These are phyloP conservation scores for Hexamita inflata DNA, from an alignment of 208 protist species.

Conservation along the genomic window DNA sequence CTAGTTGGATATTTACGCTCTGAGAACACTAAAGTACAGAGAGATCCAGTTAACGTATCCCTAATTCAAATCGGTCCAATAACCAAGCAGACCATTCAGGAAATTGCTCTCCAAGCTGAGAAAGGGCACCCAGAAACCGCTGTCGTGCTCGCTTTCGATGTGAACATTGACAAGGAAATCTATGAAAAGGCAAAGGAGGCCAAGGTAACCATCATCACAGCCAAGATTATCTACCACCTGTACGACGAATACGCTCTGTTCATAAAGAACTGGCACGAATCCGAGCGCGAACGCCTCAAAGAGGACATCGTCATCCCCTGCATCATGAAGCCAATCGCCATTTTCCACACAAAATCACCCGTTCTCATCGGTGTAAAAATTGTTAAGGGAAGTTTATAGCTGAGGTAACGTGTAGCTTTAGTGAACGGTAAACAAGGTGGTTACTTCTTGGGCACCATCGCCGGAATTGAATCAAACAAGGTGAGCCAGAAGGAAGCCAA, in stretches of 20 bases:
- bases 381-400: conserved; percentile 71
- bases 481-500: conserved; percentile 32
- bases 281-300: conserved; percentile 50
- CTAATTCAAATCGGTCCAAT: conserved; percentile 89
- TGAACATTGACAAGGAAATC: conserved; percentile 72
- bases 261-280: conserved; percentile 57
- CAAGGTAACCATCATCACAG: conserved; percentile 81
- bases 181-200: conserved; percentile 72
- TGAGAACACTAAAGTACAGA: conserved; percentile 55
- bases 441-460: conserved; percentile 31
- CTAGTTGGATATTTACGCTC: conserved; percentile 59
- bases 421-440: too few species aligned
- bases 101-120: conserved; percentile 69
- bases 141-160: conserved; percentile 93
- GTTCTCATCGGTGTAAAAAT: conserved; percentile 88
- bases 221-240: conserved; percentile 97
- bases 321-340: conserved; percentile 63
- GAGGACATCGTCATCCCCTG: conserved; percentile 74
- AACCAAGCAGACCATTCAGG: conserved; percentile 83
- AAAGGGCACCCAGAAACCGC: conserved; percentile 68
- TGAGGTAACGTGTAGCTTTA: conserved; percentile 72
- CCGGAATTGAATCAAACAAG: conserved; percentile 36
- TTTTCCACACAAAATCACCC: conserved; percentile 81
- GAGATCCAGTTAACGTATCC: too few species aligned
- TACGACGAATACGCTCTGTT: conserved; percentile 86